phyloP scores from a whole-genome alignment of 768 basidiomycete species.

The Ephemerocybe angulata region DNA sequence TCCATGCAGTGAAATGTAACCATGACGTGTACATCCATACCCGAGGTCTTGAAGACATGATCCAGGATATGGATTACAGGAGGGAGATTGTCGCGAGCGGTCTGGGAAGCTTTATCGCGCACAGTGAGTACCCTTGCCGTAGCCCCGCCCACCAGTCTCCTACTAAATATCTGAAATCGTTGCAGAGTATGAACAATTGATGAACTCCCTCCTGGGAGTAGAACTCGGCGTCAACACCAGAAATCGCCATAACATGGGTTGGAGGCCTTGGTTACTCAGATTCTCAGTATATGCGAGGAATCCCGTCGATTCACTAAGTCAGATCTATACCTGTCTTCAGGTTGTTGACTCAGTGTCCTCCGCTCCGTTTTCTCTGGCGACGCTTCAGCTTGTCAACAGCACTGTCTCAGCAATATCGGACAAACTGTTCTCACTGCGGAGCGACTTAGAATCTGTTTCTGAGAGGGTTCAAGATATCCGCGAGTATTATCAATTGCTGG shows the following conservation, averaged over 20 bases:
- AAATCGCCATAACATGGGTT: not conserved
- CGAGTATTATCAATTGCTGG: slow-evolving; percentile 57
- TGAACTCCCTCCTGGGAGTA: not conserved
- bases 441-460: slow-evolving; percentile 52
- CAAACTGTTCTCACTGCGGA: slow-evolving; percentile 45
- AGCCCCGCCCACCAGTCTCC: not conserved
- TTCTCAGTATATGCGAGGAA: slow-evolving; percentile 46
- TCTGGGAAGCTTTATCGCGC: slow-evolving; percentile 48
- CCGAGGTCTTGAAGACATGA: slow-evolving; percentile 61
- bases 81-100: slow-evolving; percentile 73
- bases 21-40: slow-evolving; percentile 57
- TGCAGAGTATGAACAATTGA: not conserved
- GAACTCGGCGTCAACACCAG: not conserved
- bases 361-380: slow-evolving; percentile 62
- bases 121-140: slow-evolving; percentile 37
- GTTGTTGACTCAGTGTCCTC: slow-evolving; percentile 58
- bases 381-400: slow-evolving; percentile 54
- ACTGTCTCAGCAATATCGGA: slow-evolving; percentile 49
- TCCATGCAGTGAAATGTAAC: slow-evolving; percentile 70
- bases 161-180: not conserved
- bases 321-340: slow-evolving; percentile 60
- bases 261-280: no score
- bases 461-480: slow-evolving; percentile 52
- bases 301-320: slow-evolving; percentile 55
- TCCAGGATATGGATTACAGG: slow-evolving; percentile 52